Evolutionary conservation across 1,139 yeast species (phyloP), one percentile per base, ranked within the genome.

Genomic region (Geotrichum aggregatum): DNA sequence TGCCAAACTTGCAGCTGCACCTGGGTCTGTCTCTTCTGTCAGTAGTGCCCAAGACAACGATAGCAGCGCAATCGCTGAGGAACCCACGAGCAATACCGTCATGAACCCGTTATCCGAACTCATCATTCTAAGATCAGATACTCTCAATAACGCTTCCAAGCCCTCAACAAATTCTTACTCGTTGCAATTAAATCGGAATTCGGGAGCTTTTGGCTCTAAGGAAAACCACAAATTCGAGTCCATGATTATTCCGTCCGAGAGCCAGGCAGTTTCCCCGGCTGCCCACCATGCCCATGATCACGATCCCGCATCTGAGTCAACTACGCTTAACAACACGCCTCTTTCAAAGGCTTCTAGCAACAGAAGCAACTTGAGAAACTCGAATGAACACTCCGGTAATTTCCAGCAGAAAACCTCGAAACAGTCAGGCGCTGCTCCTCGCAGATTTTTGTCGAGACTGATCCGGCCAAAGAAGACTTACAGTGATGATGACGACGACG

Each of bases 71-170:
- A 47, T 40, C 11, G 50, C 45, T 13, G 28, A 16, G n/a, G 47
- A 44, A 16, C 21, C 28, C 16, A 16, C 47, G 13, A 11, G 21
- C 8, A 34, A 41, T 45, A 5, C 14, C 2, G 26, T 46, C n/a
- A 16, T 41, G 24, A 45, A 50, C 28, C 54, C 54, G 14, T 38
- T 42, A 19, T 45, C 54, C 2, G 44, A 50, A 42, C 47, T 33
- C 22, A 49, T 49, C n/a, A 11, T 49, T 14, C 44, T 44, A 33
- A 19, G 52, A 1, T 34, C 47, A 16, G 47, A 44, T 31, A 10
- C 22, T 4, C 13, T 11, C 5, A n/a, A 24, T 16, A 24, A 11
- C 24, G 33, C 18, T 13, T 14, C 8, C 11, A 40, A 40, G 13
- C 5, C 33, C 19, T 33, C 33, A 8, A 22, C 44, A 6, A 44